Base-by-base conservation (phyloP, 83 land plant species). In the Larix sibirica region DNA sequence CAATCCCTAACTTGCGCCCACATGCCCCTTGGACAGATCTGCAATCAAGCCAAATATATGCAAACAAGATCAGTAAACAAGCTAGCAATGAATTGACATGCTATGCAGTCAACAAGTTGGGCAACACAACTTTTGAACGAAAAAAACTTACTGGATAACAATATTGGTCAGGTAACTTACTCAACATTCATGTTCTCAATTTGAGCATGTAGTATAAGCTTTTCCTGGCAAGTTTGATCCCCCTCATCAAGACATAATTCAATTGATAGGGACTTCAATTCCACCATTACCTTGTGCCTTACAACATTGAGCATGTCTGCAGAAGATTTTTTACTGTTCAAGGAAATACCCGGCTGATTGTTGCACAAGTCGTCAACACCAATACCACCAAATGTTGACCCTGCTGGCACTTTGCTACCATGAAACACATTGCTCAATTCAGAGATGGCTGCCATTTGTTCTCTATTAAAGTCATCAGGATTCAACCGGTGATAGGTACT, bases 211-310 rank as follows among this genome's bases (percentile, higher is more conserved):
- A 77, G 56, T 26, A 40, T 77, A 54, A 77, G 36, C 36, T 77
- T 77, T 26, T 77, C 80, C 40, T 77, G 62, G 62, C 1, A 26
- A 26, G 7, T 58, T 31, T 77, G 21, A 28, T 31, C 62, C 10
- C n/a, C 40, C 2, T 77, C 80, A 26, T 77, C 80, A 77, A 77
- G 26, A 24, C 61, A 59, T 16, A 77, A 16, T 77, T 77, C 80
- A 56, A 77, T 54, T 8, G 50, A 77, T 5, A 33, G 4, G 7
- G 80, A 56, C 33, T 59, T 77, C 28, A 77, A 59, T 6, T 26
- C 60, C 0, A 5, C 3, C 33, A 77, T 77, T 26, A 16, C 20
- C 56, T 77, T 26, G 31, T 23, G 13, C 26, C 38, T 26, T 4
- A 59, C 62, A 58, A 26, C 16, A n/a, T 31, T 77, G 63, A 7